Percentiles rank a stretch among this genome's conserved stretches.
Conservation (phyloP, 2,329 filamentous ascomycete species). For the Pseudocercospora musae region DNA sequence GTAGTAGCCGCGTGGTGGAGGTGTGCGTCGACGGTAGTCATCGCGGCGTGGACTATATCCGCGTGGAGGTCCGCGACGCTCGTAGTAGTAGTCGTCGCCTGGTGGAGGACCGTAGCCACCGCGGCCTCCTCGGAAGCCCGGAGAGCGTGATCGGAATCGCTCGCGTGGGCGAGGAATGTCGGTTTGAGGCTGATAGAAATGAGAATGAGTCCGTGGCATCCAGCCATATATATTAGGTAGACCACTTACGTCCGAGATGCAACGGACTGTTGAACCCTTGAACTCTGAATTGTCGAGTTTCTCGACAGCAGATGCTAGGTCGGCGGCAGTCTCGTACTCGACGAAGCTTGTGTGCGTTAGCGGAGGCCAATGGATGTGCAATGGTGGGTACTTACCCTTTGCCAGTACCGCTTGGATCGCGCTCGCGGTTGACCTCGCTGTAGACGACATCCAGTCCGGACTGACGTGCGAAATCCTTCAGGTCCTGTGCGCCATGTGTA, state of each 20-base stretch:
- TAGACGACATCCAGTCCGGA: constrained; percentile 97
- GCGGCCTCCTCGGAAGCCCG: constrained; percentile 63
- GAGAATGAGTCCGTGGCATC: constrained; percentile 12
- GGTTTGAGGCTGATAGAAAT: constrained; percentile 63
- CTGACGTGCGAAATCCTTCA: constrained; percentile 98
- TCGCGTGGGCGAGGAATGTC: constrained; percentile 55
- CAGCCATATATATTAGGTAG: background rate
- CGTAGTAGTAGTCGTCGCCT: constrained; percentile 69
- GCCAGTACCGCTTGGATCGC: constrained; percentile 58
- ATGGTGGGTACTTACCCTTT: constrained; percentile 63
- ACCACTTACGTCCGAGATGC: constrained; percentile 72
- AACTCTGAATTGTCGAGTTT: constrained; percentile 93
- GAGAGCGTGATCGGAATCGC: constrained; percentile 74
- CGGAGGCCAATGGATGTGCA: background rate
- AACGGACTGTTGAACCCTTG: constrained; percentile 82
- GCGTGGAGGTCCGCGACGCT: constrained; percentile 74
- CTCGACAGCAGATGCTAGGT: constrained; percentile 86
- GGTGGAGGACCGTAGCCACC: constrained; percentile 56
- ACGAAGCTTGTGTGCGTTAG: constrained; percentile 59
- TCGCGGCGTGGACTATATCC: constrained; percentile 82
- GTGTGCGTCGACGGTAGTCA: constrained; percentile 82
- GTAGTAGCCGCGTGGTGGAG: constrained; percentile 76
- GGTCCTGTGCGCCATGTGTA: constrained; percentile 66
- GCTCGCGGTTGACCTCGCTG: constrained; percentile 90
- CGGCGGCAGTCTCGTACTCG: constrained; percentile 90